Conservation (phyloP, 441 rosid genomes). For the Pelargonium fulgidum region DNA sequence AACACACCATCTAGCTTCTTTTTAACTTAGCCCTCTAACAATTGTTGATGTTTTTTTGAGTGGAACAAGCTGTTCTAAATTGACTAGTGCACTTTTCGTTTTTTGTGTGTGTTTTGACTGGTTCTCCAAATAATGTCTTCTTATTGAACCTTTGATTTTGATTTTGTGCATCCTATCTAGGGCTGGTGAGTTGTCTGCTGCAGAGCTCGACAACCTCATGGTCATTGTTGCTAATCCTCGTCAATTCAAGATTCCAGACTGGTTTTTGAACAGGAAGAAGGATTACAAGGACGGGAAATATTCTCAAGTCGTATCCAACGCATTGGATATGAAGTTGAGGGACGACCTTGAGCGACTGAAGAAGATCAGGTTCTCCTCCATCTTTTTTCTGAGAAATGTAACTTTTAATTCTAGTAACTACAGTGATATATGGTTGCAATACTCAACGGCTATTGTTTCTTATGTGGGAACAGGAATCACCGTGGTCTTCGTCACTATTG, state of each 20-base stretch:
- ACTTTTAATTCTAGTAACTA: neutral
- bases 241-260: slow-evolving; percentile 27
- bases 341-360: slow-evolving; percentile 28
- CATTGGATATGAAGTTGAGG: slow-evolving; percentile 29
- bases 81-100: neutral
- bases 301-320: slow-evolving; percentile 30
- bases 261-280: slow-evolving; percentile 31
- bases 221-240: slow-evolving; percentile 26
- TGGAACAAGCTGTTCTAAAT: too few species aligned
- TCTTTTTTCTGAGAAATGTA: neutral
- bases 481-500: slow-evolving; percentile 28
- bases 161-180: slow-evolving; percentile 9
- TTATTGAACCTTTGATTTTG: neutral
- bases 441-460: neutral
- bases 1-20: too few species aligned
- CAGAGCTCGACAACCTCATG: slow-evolving; percentile 30
- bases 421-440: neutral
- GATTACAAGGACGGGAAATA: slow-evolving; percentile 30
- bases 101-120: neutral
- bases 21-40: too few species aligned
- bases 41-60: too few species aligned
- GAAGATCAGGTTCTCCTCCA: slow-evolving; percentile 23
- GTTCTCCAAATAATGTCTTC: neutral
- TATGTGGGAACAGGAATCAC: slow-evolving; percentile 21
- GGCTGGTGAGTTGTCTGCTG: slow-evolving; percentile 29